Evolutionary conservation across 2,329 filamentous ascomycete species (phyloP).

Genomic region (Aschersonia sp.): DNA sequence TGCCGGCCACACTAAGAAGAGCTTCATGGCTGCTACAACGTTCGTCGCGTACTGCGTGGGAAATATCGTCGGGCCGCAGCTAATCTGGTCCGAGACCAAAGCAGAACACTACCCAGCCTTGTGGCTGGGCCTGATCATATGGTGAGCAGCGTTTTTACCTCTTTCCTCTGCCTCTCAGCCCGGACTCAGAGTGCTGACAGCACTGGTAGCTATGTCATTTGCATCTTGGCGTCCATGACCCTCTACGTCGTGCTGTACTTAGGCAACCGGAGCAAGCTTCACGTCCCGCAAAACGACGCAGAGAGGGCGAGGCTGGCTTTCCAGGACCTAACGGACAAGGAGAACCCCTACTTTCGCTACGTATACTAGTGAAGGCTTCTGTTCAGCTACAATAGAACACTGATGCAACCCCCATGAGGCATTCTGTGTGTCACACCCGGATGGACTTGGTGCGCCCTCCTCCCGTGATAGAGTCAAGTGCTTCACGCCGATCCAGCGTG

Average conservation of each 20-base stretch:
- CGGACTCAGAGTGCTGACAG: background rate
- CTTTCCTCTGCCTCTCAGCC: background rate
- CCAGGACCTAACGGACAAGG: conserved; percentile 51
- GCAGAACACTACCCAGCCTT: conserved; percentile 53
- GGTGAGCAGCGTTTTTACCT: conserved; percentile 14
- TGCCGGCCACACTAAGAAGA: conserved; percentile 65
- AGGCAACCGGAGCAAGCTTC: conserved; percentile 41
- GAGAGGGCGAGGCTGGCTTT: conserved; percentile 53
- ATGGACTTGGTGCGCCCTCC: too few species aligned
- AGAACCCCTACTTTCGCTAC: conserved; percentile 55
- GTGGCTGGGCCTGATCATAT: conserved; percentile 54
- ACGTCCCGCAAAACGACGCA: conserved; percentile 34
- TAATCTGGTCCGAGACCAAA: conserved; percentile 53
- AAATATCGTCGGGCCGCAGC: conserved; percentile 62
- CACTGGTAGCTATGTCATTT: conserved; percentile 45
- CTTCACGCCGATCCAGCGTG: too few species aligned
- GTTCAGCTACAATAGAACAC: too few species aligned
- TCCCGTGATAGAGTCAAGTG: too few species aligned
- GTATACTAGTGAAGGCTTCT: conserved; percentile 13
- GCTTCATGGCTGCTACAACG: conserved; percentile 57
- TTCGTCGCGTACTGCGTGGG: conserved; percentile 65
- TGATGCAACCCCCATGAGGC: too few species aligned
- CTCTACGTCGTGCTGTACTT: conserved; percentile 43
- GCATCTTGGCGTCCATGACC: conserved; percentile 38
- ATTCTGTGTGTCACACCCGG: too few species aligned